Conservation (phyloP, 345 rosid species). For the Brassica carinata region DNA sequence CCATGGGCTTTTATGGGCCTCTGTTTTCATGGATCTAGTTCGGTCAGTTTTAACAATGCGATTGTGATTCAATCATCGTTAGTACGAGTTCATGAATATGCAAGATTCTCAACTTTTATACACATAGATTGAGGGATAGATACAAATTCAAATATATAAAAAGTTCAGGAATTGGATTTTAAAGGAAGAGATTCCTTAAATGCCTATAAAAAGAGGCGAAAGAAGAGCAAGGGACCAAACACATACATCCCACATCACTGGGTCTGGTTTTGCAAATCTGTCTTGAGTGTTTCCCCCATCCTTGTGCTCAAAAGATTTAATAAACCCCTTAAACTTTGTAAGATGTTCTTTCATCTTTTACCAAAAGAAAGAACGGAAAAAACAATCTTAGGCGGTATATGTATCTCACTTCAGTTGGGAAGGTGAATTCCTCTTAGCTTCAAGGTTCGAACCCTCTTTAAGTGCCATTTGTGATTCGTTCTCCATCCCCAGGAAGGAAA, state of each 20-base stretch:
- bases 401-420: constrained; percentile 28
- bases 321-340: background rate
- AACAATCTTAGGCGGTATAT: background rate
- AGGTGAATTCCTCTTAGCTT: constrained; percentile 46
- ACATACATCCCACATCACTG: background rate
- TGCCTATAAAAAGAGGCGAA: constrained; percentile 41
- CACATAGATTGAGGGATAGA: background rate
- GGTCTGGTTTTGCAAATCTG: background rate
- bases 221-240: background rate
- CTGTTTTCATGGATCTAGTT: background rate
- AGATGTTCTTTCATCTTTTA: background rate
- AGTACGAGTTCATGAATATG: background rate
- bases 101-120: background rate
- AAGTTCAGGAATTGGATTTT: constrained; percentile 12
- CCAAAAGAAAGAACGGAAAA: background rate
- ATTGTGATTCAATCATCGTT: background rate
- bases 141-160: background rate
- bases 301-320: background rate
- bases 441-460: constrained; percentile 73
- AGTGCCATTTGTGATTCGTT: constrained; percentile 80
- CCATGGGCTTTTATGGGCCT: constrained; percentile 30
- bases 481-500: constrained; percentile 67
- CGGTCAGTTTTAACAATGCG: background rate
- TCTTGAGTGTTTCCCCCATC: background rate
- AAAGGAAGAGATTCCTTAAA: constrained; percentile 28